Percentiles rank a stretch among this genome's conserved stretches.
Conservation (phyloP, 352 stramenopile genomes). For the Phytophthora cryptogea region DNA sequence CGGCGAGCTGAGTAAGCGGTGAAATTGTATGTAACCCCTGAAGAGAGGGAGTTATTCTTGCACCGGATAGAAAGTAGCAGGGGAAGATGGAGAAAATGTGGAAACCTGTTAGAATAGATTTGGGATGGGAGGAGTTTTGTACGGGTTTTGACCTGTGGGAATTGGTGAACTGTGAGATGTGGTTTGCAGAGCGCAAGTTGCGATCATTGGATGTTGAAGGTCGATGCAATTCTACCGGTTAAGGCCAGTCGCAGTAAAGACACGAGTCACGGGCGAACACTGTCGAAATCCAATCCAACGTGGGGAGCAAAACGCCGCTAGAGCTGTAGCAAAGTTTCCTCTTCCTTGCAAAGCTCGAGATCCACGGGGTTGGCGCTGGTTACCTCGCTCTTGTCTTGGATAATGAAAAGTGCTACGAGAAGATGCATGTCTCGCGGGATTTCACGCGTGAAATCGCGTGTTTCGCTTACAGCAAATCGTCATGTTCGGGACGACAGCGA, state of each 20-base stretch:
- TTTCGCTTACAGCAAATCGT: slow-evolving; percentile 5
- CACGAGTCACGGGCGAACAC: not conserved
- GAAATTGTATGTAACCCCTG: slow-evolving; percentile 21
- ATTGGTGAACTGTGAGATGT: not conserved
- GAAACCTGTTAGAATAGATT: not conserved
- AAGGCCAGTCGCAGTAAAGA: slow-evolving; percentile 14
- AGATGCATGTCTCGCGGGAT: not conserved
- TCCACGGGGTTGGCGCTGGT: too few relatives aligned
- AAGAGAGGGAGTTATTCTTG: slow-evolving; percentile 25
- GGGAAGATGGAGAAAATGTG: not conserved
- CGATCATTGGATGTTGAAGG: not conserved
- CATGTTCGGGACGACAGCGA: not conserved
- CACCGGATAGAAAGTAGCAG: not conserved
- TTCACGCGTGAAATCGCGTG: not conserved
- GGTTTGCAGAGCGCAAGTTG: not conserved
- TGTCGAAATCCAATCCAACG: not conserved
- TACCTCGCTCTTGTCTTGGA: not conserved
- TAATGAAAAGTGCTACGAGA: not conserved
- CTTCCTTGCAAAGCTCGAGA: too few relatives aligned
- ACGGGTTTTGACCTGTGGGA: not conserved
- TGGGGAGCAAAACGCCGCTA: too few relatives aligned
- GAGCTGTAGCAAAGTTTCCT: too few relatives aligned
- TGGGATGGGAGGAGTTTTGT: not conserved
- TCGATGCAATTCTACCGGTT: not conserved
- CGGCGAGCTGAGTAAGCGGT: slow-evolving; percentile 15